phyloP scores from a whole-genome alignment of 352 stramenopile genomes.

The Stramenopiles sp. region DNA sequence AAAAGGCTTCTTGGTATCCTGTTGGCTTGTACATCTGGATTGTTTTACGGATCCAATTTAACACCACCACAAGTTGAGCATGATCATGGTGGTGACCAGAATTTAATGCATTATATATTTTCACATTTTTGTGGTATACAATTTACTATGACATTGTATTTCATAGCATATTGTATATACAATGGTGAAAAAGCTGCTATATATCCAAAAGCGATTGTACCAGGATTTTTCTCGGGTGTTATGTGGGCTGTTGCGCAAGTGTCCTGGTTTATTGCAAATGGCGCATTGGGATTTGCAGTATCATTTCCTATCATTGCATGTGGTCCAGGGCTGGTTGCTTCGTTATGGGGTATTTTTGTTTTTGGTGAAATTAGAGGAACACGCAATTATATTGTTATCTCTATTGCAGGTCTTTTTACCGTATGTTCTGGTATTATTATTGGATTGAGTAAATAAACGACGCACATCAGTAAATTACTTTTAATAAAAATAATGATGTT shows the following conservation, averaged over 20 bases:
- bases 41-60: conserved; percentile 22
- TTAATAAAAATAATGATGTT: neutral
- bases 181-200: conserved; percentile 16
- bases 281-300: conserved; percentile 15
- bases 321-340: conserved; percentile 21
- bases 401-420: conserved; percentile 4
- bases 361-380: conserved; percentile 20
- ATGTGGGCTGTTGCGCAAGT: conserved; percentile 23
- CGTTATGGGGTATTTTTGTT: conserved; percentile 22
- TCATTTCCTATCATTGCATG: conserved; percentile 23
- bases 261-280: conserved; percentile 26
- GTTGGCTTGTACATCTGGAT: conserved; percentile 15
- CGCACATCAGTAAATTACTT: neutral
- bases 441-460: conserved; percentile 5
- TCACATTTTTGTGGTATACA: conserved; percentile 22
- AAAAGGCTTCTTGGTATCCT: conserved; percentile 16
- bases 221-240: conserved; percentile 17
- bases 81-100: conserved; percentile 14
- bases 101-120: conserved; percentile 23
- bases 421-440: neutral
- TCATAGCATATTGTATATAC: conserved; percentile 17
- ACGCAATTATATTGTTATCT: conserved; percentile 13
- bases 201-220: conserved; percentile 15
- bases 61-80: conserved; percentile 20
- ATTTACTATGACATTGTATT: conserved; percentile 20